Base-by-base conservation (phyloP, 1,139 yeast genomes). In the Candida freyschussii region DNA sequence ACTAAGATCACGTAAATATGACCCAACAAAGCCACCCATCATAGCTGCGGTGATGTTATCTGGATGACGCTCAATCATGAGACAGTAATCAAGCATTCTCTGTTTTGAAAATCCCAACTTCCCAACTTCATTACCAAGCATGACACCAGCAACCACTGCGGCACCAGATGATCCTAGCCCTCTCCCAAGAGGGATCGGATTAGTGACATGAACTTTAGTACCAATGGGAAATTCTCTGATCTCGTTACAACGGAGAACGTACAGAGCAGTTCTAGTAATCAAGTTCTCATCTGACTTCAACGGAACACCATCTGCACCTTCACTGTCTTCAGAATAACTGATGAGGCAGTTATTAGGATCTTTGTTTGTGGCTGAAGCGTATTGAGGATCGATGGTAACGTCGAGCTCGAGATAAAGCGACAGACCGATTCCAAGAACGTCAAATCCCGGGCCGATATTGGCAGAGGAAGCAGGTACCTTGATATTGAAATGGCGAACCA, bases 101-200 rank as follows among this genome's bases (percentile, higher is more conserved):
- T 75, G 78, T 58, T 83, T 89, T 34, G 79, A 65, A 43, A 86
- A 74, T 2, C 74, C 76, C 29, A 91, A 65, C 37, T 73, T 68
- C 16, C 93, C 96, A 17, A 87, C 67, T 48, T 80, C 91, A 54
- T 84, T 85, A 27, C 94, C 98, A 25, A 91, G 68, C 63, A 87
- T 69, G n/a, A 84, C 91, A 47, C 98, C 98, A 11, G 95, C 97
- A 17, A 91, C 97, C 23, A 91, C 95, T 24, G 98, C 98, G 9
- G 97, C 95, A 30, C 96, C 98, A n/a, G 95, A 83, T 1, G 97
- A 89, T 2, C 98, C 98, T 40, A 91, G 69, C 7, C 98, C 98
- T 57, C 98, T 78, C 19, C 98, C 97, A 43, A 91, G 67, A 6
- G 98, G 97, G 47, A 91, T 87, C 19, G 96, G 96, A 60, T 91